phyloP scores from a whole-genome alignment of 139 green algal genomes.

The Chlamydomonas sp. region DNA sequence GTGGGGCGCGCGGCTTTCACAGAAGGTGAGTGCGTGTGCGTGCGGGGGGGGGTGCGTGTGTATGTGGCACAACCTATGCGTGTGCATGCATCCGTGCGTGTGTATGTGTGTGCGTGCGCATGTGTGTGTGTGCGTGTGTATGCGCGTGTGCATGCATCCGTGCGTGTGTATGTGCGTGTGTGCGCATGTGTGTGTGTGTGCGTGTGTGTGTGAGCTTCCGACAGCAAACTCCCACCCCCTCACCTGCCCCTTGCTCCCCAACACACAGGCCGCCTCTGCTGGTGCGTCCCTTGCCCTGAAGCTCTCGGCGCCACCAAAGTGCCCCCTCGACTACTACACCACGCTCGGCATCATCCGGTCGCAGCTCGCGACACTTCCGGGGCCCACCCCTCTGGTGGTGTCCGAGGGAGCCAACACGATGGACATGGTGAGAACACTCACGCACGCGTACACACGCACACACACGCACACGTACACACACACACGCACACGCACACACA shows the following conservation, averaged over 20 bases:
- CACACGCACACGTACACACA: neutral
- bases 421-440: constrained; percentile 1
- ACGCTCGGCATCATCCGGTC: constrained; percentile 47
- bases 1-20: neutral
- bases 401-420: constrained; percentile 81
- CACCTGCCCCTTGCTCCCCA: too few species aligned
- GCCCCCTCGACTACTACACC: constrained; percentile 56
- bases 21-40: neutral
- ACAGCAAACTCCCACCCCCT: neutral
- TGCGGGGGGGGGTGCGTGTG: neutral
- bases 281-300: neutral
- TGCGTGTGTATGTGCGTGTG: neutral
- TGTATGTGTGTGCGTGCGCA: constrained; percentile 7
- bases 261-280: neutral
- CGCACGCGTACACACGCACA: neutral
- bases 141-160: neutral
- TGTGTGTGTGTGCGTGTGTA: neutral
- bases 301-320: constrained; percentile 8
- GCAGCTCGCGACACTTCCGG: constrained; percentile 17
- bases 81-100: constrained; percentile 1
- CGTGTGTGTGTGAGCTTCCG: neutral
- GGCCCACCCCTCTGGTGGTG: constrained; percentile 45
- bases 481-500: neutral
- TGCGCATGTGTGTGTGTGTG: neutral
- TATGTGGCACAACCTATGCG: neutral